These are phyloP conservation scores for Stagonosporopsis vannaccii DNA, from an alignment of 2,329 filamentous ascomycete species.

Conservation along the genomic window DNA sequence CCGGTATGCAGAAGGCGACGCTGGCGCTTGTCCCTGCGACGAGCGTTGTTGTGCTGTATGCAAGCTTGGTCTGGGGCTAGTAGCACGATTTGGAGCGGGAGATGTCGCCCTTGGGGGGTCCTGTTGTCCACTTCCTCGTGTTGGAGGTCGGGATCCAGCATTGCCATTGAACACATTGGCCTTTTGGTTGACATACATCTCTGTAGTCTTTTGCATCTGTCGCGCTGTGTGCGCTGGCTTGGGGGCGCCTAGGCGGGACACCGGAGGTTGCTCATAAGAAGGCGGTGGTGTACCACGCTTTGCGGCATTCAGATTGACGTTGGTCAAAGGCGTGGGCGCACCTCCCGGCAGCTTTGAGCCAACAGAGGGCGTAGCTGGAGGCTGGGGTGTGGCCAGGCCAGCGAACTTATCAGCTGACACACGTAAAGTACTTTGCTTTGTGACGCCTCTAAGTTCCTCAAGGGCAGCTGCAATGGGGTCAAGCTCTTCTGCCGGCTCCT, in stretches of 20 bases:
- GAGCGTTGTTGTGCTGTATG: constrained; percentile 39
- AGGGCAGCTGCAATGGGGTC: constrained; percentile 94
- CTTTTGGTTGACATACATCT: constrained; percentile 85
- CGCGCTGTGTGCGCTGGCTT: constrained; percentile 90
- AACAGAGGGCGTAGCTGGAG: constrained; percentile 50
- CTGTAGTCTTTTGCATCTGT: constrained; percentile 94
- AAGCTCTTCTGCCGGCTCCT: constrained; percentile 64
- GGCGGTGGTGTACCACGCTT: constrained; percentile 83
- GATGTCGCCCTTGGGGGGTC: constrained; percentile 64
- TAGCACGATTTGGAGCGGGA: constrained; percentile 69
- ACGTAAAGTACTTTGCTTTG: constrained; percentile 80
- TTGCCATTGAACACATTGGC: constrained; percentile 73
- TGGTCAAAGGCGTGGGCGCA: constrained; percentile 55
- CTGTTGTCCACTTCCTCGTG: constrained; percentile 57
- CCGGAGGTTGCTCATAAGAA: constrained; percentile 73
- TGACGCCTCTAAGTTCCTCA: constrained; percentile 87
- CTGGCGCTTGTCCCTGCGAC: constrained; percentile 23
- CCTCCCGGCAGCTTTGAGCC: constrained; percentile 51
- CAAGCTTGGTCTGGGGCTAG: constrained; percentile 65
- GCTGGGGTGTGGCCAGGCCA: constrained; percentile 83
- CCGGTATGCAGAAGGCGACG: constrained; percentile 17
- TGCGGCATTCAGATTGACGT: constrained; percentile 59
- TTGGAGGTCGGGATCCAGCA: constrained; percentile 63
- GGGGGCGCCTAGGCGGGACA: constrained; percentile 84
- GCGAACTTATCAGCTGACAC: constrained; percentile 96